Evolutionary conservation across 2,329 filamentous ascomycete species (phyloP), one percentile per base, ranked within the genome.

Genomic region (Cladorrhinum sp.): DNA sequence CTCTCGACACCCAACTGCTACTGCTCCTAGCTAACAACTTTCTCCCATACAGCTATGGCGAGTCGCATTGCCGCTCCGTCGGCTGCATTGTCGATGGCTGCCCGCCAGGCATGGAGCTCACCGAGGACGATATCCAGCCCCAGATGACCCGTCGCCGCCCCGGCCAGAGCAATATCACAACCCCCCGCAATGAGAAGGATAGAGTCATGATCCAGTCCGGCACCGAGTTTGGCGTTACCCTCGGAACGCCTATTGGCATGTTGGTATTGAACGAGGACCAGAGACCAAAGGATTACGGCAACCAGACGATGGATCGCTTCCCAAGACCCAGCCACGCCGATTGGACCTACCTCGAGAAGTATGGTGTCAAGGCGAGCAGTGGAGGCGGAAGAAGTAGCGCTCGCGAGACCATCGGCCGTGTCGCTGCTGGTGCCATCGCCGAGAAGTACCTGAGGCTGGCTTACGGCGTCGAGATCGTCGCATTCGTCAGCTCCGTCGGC

Each of bases 301-400:
- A 86, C 77, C 85, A 86, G 73, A 96, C 93, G 28, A 97, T 97
- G 86, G 91, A 98, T 76, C 79, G 87, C 64, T 98, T 89, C 82
- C 95, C 95, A 3, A 85, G 95, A 56, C 95, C 94, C 36, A 92
- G 87, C 73, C 95, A 98, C 77, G 94, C 95, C 62, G 94, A 98
- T 77, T 97, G 90, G 86, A 98, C 95, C 63, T 98, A 98, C 78
- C 82, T 96, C 63, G 91, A 96, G 76, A 98, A 98, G 79, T 99
- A 99, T 75, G 94, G 94, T 60, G 87, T 96, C 68, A 96, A 96
- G 80, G 92, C 95, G 39, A 91, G 86, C 73, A 92, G 88, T 64
- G 94, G 95, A 61, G 94, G 95, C 68, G 94, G 95, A 58, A 85
- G 95, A 64, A 93, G 89, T 73, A 93, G 89, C 73, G 95, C 95